These are phyloP conservation scores for Pleurotus eryngii DNA, from an alignment of 768 basidiomycete species.

Conservation along the genomic window DNA sequence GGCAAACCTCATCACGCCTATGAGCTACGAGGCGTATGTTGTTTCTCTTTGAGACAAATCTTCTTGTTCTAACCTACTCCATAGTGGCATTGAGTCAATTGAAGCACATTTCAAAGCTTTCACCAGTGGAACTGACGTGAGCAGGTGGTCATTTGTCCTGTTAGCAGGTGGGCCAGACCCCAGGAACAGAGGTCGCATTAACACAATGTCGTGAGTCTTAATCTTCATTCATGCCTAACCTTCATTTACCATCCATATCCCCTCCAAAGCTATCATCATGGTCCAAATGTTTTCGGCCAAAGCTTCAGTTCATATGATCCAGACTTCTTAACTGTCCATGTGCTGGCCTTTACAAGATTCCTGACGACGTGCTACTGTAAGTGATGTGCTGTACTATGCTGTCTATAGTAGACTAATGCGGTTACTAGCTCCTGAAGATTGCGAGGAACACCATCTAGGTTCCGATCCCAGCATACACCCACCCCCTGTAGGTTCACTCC, in stretches of 20 bases:
- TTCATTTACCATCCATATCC: background rate
- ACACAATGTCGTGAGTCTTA: slow-evolving; percentile 34
- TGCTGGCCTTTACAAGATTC: background rate
- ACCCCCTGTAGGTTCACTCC: background rate
- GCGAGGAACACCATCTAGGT: background rate
- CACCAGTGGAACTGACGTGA: background rate
- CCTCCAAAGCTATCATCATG: background rate
- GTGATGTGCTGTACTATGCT: background rate
- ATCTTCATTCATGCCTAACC: background rate
- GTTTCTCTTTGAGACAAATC: background rate
- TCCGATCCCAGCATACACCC: background rate
- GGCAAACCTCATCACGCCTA: background rate
- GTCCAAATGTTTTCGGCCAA: background rate
- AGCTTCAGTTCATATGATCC: background rate
- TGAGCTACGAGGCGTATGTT: background rate
- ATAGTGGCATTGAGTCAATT: background rate
- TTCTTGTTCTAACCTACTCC: background rate
- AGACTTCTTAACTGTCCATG: background rate
- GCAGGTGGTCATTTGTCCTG: background rate
- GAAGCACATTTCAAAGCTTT: background rate
- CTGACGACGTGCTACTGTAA: background rate
- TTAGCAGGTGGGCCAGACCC: background rate
- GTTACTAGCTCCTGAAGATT: background rate
- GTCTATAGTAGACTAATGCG: background rate
- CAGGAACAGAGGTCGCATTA: slow-evolving; percentile 64